These are phyloP conservation scores for Podosphaera fusca DNA, from an alignment of 2,329 filamentous ascomycete species.

Conservation along the genomic window DNA sequence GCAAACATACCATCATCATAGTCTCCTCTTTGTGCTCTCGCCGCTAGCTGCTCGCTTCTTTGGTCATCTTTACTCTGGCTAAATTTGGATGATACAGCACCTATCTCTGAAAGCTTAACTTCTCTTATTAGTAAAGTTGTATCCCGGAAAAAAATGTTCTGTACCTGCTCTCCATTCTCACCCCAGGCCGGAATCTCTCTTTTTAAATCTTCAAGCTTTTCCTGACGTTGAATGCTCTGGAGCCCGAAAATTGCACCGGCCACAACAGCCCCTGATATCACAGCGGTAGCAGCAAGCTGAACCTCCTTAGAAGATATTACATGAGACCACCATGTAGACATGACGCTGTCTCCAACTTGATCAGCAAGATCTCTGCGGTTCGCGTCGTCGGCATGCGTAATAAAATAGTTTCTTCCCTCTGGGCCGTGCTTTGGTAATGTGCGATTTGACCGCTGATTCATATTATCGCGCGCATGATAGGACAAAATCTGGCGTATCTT, in stretches of 20 bases:
- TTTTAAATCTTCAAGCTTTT: slow-evolving; percentile 33
- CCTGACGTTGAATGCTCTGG: slow-evolving; percentile 32
- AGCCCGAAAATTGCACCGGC: slow-evolving; percentile 38
- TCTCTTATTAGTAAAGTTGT: slow-evolving; percentile 17
- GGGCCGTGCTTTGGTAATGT: too few relatives aligned
- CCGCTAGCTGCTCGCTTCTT: slow-evolving; percentile 33
- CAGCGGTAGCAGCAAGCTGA: slow-evolving; percentile 49
- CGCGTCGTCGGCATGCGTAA: too few relatives aligned
- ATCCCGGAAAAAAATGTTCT: slow-evolving; percentile 3
- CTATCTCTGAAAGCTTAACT: slow-evolving; percentile 27
- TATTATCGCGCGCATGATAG: too few relatives aligned
- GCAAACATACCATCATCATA: slow-evolving; percentile 28
- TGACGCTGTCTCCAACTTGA: slow-evolving; percentile 2
- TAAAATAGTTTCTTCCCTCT: too few relatives aligned
- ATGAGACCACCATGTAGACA: slow-evolving; percentile 13
- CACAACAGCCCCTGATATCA: slow-evolving; percentile 36
- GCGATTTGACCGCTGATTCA: too few relatives aligned
- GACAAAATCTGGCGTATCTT: too few relatives aligned
- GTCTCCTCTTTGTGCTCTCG: slow-evolving; percentile 36
- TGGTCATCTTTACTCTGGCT: slow-evolving; percentile 33
- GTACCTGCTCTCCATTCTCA: slow-evolving; percentile 18
- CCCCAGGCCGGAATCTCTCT: slow-evolving; percentile 27
- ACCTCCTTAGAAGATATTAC: slow-evolving; percentile 8
- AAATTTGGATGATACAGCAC: slow-evolving; percentile 15
- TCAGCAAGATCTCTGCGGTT: too few relatives aligned